Conservation (phyloP, 2,329 filamentous ascomycete genomes). For the Penicillium expansum region DNA sequence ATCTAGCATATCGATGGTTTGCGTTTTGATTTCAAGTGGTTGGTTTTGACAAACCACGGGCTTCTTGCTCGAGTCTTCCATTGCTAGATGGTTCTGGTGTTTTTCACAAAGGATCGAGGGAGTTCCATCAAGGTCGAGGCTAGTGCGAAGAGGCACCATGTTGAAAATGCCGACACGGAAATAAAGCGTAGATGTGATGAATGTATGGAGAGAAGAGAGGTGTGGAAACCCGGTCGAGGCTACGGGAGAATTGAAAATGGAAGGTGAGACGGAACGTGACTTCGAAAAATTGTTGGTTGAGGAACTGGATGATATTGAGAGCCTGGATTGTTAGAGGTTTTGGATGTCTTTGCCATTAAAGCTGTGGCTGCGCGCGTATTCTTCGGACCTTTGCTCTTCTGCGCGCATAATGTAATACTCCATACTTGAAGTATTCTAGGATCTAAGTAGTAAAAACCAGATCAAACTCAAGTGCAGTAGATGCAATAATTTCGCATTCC, state of each 20-base stretch:
- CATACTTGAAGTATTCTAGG: too few species aligned
- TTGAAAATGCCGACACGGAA: not conserved
- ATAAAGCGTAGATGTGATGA: not conserved
- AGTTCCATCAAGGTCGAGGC: not conserved
- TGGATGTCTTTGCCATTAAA: not conserved
- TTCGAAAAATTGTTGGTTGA: not conserved
- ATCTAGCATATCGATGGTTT: not conserved
- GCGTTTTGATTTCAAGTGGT: not conserved
- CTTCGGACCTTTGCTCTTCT: not conserved
- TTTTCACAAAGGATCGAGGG: not conserved
- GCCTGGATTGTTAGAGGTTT: not conserved
- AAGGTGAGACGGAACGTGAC: not conserved
- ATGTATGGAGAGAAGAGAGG: not conserved
- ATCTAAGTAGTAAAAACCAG: not conserved
- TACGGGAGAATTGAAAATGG: not conserved
- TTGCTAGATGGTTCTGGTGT: not conserved
- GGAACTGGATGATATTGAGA: not conserved
- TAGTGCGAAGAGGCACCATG: not conserved
- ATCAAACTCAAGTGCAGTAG: not conserved
- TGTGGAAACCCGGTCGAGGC: not conserved
- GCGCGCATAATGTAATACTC: accelerated
- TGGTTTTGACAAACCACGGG: too few species aligned
- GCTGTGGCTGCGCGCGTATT: not conserved
- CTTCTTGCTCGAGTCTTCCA: too few species aligned
- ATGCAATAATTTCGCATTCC: not conserved